Conservation (phyloP, 2,329 filamentous ascomycete genomes). For the Trichothecium roseum region DNA sequence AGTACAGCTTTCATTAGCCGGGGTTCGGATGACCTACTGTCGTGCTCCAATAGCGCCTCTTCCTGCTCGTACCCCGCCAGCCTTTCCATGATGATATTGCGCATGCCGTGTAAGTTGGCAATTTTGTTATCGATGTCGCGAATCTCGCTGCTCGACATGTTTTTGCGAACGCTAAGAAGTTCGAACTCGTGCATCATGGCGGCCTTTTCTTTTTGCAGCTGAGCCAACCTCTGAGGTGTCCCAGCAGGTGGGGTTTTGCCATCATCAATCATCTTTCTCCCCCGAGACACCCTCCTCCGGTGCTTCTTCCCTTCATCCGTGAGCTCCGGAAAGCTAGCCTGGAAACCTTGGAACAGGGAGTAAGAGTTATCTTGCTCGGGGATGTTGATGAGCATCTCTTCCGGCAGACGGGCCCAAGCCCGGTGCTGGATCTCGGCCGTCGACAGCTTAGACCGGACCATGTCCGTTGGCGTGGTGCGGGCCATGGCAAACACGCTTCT, state of each 20-base stretch:
- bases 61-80: slow-evolving; percentile 82
- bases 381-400: slow-evolving; percentile 82
- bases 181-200: slow-evolving; percentile 77
- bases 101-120: slow-evolving; percentile 84
- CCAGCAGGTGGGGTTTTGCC: slow-evolving; percentile 28
- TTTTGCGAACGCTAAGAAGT: slow-evolving; percentile 86
- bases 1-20: too few relatives aligned
- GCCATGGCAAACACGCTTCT: slow-evolving; percentile 86
- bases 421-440: slow-evolving; percentile 89
- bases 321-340: slow-evolving; percentile 70
- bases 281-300: slow-evolving; percentile 60
- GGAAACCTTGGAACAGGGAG: slow-evolving; percentile 93
- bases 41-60: slow-evolving; percentile 80
- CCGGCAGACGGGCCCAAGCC: slow-evolving; percentile 76
- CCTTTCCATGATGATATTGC: slow-evolving; percentile 80
- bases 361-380: slow-evolving; percentile 79
- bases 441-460: slow-evolving; percentile 86
- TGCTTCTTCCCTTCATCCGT: slow-evolving; percentile 62
- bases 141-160: slow-evolving; percentile 95
- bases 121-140: slow-evolving; percentile 96
- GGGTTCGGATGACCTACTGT: slow-evolving; percentile 46
- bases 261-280: slow-evolving; percentile 66
- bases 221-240: slow-evolving; percentile 56
- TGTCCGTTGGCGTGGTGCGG: slow-evolving; percentile 82
- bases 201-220: slow-evolving; percentile 71